A percentile compares a stretch with the other conserved stretches of the same genome.
Conservation (phyloP, 1,284 basidiomycete species). For the Tremellales sp. region DNA sequence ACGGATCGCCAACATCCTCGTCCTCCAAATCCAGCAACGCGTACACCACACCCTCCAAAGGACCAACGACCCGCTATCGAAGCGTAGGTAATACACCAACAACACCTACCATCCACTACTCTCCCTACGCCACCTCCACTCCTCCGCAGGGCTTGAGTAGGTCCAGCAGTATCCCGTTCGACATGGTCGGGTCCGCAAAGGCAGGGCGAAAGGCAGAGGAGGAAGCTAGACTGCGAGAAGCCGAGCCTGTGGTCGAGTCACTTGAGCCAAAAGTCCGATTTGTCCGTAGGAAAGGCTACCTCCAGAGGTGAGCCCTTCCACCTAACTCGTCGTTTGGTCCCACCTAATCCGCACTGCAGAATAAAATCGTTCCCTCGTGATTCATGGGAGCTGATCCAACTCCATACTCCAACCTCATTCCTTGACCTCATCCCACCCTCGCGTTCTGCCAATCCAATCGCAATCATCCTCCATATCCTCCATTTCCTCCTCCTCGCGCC, state of each 20-base stretch:
- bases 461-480: constrained; percentile 29
- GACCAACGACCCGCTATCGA: neutral
- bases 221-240: constrained; percentile 8
- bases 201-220: constrained; percentile 27
- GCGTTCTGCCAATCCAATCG: constrained; percentile 37
- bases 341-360: too few relatives aligned
- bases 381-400: too few relatives aligned
- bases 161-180: constrained; percentile 37
- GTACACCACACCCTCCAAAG: neutral
- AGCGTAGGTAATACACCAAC: constrained; percentile 12
- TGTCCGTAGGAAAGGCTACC: constrained; percentile 34
- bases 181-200: constrained; percentile 37
- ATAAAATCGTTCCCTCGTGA: constrained; percentile 21
- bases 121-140: constrained; percentile 35
- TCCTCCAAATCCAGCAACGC: neutral
- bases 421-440: constrained; percentile 35
- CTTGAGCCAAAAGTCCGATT: constrained; percentile 29
- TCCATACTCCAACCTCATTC: constrained; percentile 27
- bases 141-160: constrained; percentile 33
- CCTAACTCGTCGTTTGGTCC: neutral
- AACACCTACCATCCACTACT: constrained; percentile 33
- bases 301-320: constrained; percentile 27
- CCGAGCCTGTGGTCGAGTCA: constrained; percentile 2
- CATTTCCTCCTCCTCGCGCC: constrained; percentile 41
- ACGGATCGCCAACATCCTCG: neutral